Conservation (phyloP, 768 basidiomycete genomes). For the Phylloporus sp. region DNA sequence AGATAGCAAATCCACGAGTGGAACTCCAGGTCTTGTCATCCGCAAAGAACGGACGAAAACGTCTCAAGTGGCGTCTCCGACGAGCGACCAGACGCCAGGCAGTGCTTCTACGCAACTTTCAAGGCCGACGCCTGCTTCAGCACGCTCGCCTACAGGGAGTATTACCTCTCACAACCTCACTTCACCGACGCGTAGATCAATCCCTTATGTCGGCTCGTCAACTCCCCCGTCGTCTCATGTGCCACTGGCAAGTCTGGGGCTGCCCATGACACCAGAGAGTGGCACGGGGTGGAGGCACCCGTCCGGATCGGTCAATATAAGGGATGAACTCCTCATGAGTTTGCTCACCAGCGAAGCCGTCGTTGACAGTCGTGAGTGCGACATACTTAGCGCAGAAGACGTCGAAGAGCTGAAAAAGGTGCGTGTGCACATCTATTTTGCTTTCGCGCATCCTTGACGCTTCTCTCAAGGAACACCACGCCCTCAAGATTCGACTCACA, state of each 20-base stretch:
- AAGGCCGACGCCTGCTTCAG: slow-evolving; percentile 20
- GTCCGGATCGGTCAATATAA: slow-evolving; percentile 48
- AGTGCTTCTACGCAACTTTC: slow-evolving; percentile 25
- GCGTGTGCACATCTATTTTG: slow-evolving; percentile 19
- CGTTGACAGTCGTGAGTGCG: slow-evolving; percentile 82
- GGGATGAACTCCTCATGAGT: slow-evolving; percentile 85
- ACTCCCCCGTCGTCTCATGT: slow-evolving; percentile 40
- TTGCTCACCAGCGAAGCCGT: slow-evolving; percentile 91
- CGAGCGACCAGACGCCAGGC: slow-evolving; percentile 21
- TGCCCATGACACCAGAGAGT: slow-evolving; percentile 36
- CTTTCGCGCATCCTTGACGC: slow-evolving; percentile 10
- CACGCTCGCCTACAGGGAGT: slow-evolving; percentile 24
- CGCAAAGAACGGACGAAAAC: slow-evolving; percentile 48
- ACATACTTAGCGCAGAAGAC: slow-evolving; percentile 71
- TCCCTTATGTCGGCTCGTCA: slow-evolving; percentile 29
- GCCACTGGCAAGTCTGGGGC: slow-evolving; percentile 29
- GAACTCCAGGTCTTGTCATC: slow-evolving; percentile 39
- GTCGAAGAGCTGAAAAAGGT: slow-evolving; percentile 72
- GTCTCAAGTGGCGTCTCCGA: slow-evolving; percentile 19
- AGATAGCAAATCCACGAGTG: slow-evolving; percentile 16
- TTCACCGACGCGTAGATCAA: slow-evolving; percentile 17
- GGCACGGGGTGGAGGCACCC: slow-evolving; percentile 38
- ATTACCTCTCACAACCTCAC: slow-evolving; percentile 20
- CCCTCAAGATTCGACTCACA: slow-evolving; percentile 59
- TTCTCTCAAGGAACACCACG: slow-evolving; percentile 63